Base-by-base conservation (phyloP, 257 asterid genomes). In the Petunia secreta region DNA sequence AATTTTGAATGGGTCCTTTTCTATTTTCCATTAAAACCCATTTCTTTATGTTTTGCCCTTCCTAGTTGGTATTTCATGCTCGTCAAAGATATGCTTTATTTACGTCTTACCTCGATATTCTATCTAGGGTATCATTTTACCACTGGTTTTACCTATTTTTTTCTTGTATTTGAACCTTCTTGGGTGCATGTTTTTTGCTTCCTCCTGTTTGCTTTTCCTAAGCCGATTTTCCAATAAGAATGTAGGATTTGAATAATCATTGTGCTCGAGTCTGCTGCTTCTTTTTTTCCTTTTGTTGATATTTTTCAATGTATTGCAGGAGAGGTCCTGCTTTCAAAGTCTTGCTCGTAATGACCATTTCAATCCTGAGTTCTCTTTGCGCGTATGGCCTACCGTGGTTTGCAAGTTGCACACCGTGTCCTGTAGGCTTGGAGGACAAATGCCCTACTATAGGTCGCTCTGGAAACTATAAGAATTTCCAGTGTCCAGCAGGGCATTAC, bases 301-400 rank as follows among this genome's bases (percentile, higher is more conserved):
- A 67, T 75, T 65, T 63, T 73, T 48, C 69, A 68, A 79, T 73
- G 84, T 34, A 74, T 78, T 87, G 86, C 88, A 95, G 99, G 97
- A 93, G 83, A 84, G 94, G 99, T 81, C 97, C 92, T 68, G 82
- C 63, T 80, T 92, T 85, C 90, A 95, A 86, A 87, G 71, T 95
- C 77, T 79, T 93, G 76, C 98, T 95, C 9, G 99, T 90, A 68
- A 80, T 91, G 83, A 39, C 78, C 34, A 63, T 95, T 76, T 89
- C 99, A 66, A 85, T 92, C 74, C 83, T 95, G 78, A 95, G 97
- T 74, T 93, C 98, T 74, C 91, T 95, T 79, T 90, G 93, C 41
- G 89, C 95, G 3, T 95, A 82, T 41, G 93, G 99, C 76, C 89
- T 95, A 50, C 99, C 99, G 58, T 95, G 97, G 98, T 60, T 92